Conservation (phyloP, 2,329 filamentous ascomycete genomes). For the Sporothrix brasiliensis region DNA sequence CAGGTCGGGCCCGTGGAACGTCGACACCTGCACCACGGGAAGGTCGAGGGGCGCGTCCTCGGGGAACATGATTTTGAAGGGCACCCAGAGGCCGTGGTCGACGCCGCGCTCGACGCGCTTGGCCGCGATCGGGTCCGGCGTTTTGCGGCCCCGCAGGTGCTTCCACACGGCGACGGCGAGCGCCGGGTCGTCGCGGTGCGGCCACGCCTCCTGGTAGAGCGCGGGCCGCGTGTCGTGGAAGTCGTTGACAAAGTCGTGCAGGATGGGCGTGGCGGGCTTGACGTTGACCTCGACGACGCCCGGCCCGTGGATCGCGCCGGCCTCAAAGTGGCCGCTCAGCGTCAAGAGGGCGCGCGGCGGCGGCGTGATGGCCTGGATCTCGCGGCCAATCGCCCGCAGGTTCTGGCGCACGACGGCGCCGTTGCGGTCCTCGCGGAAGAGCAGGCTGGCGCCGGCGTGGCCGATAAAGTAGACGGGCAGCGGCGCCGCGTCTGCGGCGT, state of each 20-base stretch:
- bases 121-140: not conserved
- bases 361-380: conserved; percentile 23
- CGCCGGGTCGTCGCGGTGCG: conserved; percentile 27
- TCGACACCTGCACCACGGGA: conserved; percentile 28
- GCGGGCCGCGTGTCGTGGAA: conserved; percentile 28
- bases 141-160: not conserved
- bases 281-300: conserved; percentile 30
- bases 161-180: conserved; percentile 28
- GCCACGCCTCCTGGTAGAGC: conserved; percentile 27
- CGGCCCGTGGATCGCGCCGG: conserved; percentile 28
- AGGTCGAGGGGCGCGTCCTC: conserved; percentile 1
- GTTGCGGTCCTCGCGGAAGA: conserved; percentile 22
- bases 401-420: conserved; percentile 6
- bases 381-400: conserved; percentile 21
- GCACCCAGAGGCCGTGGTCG: conserved; percentile 32
- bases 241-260: conserved; percentile 32
- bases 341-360: conserved; percentile 23
- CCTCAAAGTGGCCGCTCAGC: conserved; percentile 28
- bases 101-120: conserved; percentile 30
- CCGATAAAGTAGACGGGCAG: conserved; percentile 28
- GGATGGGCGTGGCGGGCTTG: conserved; percentile 18
- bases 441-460: conserved; percentile 25
- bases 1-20: conserved; percentile 24
- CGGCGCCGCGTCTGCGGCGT: not conserved
- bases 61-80: conserved; percentile 30